phyloP scores from a whole-genome alignment of 495 filamentous ascomycete genomes.

The Tuber magnatum region DNA sequence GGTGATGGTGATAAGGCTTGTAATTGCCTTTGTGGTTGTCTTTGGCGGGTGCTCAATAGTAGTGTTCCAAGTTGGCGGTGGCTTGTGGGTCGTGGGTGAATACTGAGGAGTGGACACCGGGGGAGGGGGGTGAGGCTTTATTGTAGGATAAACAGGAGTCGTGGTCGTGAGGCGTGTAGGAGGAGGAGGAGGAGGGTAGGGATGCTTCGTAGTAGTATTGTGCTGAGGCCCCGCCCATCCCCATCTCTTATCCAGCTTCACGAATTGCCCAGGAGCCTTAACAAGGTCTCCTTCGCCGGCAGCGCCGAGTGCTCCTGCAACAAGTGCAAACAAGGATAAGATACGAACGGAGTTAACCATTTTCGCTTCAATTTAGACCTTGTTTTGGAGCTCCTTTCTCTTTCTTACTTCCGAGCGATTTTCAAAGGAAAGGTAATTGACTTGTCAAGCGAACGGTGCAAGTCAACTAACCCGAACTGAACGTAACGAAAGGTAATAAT shows the following conservation, averaged over 20 bases:
- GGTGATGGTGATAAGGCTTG: slow-evolving; percentile 17
- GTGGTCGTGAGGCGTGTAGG: slow-evolving; percentile 14
- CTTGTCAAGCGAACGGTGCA: slow-evolving; percentile 32
- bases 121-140: background rate
- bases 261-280: slow-evolving; percentile 2
- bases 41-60: slow-evolving; percentile 11
- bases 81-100: background rate
- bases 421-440: slow-evolving; percentile 6
- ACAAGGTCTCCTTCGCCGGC: slow-evolving; percentile 2
- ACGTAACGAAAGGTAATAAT: slow-evolving; percentile 28
- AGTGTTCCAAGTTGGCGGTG: background rate
- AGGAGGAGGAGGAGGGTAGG: background rate
- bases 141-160: background rate
- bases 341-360: slow-evolving; percentile 35
- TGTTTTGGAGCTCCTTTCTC: slow-evolving; percentile 1
- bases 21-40: slow-evolving; percentile 12
- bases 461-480: slow-evolving; percentile 12
- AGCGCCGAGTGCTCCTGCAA: slow-evolving; percentile 19
- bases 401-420: slow-evolving; percentile 11
- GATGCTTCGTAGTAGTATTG: background rate
- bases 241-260: slow-evolving; percentile 5
- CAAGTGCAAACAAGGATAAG: slow-evolving; percentile 23
- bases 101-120: background rate
- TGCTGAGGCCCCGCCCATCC: background rate
- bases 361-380: slow-evolving; percentile 9